phyloP scores from a whole-genome alignment of 306 rosid species.

The Nissolia schottii region DNA sequence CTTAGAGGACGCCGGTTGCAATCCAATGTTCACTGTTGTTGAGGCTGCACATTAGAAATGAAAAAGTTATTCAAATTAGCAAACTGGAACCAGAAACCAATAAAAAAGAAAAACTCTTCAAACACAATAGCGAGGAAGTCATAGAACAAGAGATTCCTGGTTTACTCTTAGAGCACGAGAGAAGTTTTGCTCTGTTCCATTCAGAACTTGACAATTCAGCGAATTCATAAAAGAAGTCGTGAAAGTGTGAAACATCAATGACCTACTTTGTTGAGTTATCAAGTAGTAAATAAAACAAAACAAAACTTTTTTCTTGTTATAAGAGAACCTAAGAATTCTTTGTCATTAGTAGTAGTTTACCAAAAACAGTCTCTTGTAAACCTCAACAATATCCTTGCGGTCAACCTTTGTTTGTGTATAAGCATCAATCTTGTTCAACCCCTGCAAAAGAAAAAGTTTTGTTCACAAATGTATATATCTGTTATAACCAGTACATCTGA shows the following conservation, averaged over 20 bases:
- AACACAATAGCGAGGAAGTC: neutral
- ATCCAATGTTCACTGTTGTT: conserved; percentile 36
- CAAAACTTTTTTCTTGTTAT: too few species aligned
- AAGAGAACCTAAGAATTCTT: too few species aligned
- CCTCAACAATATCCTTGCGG: conserved; percentile 45
- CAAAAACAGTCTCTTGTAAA: conserved; percentile 49
- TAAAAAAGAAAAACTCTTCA: conserved; percentile 8
- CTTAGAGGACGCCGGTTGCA: neutral
- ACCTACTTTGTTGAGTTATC: too few species aligned
- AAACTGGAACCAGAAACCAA: neutral
- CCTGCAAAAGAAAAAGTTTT: conserved; percentile 39
- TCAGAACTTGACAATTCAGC: too few species aligned
- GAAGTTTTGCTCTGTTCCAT: too few species aligned
- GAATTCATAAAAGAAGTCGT: too few species aligned
- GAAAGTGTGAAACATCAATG: too few species aligned
- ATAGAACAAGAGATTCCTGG: too few species aligned
- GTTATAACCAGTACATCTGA: neutral
- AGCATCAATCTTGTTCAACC: conserved; percentile 63
- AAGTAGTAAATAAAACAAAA: too few species aligned
- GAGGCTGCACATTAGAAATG: conserved; percentile 37
- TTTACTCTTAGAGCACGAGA: too few species aligned
- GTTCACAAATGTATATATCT: neutral
- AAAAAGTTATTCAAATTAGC: neutral
- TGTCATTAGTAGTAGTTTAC: too few species aligned
- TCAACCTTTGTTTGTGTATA: conserved; percentile 56